Percentiles rank a stretch among this genome's conserved stretches.
phyloP scores from a whole-genome alignment of 768 basidiomycete genomes.

The Tephrocybe sp. region DNA sequence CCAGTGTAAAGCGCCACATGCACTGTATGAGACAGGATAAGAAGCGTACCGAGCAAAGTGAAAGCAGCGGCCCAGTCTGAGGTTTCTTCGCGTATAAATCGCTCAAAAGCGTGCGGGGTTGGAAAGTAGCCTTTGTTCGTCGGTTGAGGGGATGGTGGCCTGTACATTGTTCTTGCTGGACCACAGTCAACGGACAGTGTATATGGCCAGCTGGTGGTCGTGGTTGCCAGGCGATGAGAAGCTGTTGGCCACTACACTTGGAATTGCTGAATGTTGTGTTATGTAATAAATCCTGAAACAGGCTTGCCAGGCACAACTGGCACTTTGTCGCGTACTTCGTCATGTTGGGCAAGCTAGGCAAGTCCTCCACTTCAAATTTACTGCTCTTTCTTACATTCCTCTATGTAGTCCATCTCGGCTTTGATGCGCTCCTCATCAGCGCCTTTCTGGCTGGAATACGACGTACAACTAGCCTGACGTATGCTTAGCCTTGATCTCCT shows the following conservation, averaged over 20 bases:
- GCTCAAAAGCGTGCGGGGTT: constrained; percentile 60
- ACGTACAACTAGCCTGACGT: constrained; percentile 86
- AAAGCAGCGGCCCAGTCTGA: constrained; percentile 81
- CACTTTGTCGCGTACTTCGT: constrained; percentile 5
- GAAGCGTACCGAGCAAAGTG: constrained; percentile 73
- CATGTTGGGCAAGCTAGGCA: constrained; percentile 66
- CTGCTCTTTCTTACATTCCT: constrained; percentile 11
- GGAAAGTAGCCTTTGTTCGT: constrained; percentile 48
- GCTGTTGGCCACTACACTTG: constrained; percentile 2
- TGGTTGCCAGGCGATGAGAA: constrained; percentile 3
- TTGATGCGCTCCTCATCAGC: constrained; percentile 79
- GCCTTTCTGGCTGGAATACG: constrained; percentile 85
- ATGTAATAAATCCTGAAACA: constrained; percentile 18
- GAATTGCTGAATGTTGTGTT: constrained; percentile 2
- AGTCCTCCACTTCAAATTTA: constrained; percentile 12
- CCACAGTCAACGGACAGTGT: constrained; percentile 3
- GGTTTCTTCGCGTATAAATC: constrained; percentile 71
- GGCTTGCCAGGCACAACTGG: constrained; percentile 2
- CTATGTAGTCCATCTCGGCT: constrained; percentile 56
- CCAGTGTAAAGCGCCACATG: constrained; percentile 25
- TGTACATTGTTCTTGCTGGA: constrained; percentile 30
- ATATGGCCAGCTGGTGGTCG: constrained; percentile 3
- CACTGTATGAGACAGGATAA: constrained; percentile 3
- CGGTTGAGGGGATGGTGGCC: constrained; percentile 43
- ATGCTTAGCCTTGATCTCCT: constrained; percentile 23